Conservation (phyloP, 1,284 basidiomycete genomes). For the Caloboletus inedulis region DNA sequence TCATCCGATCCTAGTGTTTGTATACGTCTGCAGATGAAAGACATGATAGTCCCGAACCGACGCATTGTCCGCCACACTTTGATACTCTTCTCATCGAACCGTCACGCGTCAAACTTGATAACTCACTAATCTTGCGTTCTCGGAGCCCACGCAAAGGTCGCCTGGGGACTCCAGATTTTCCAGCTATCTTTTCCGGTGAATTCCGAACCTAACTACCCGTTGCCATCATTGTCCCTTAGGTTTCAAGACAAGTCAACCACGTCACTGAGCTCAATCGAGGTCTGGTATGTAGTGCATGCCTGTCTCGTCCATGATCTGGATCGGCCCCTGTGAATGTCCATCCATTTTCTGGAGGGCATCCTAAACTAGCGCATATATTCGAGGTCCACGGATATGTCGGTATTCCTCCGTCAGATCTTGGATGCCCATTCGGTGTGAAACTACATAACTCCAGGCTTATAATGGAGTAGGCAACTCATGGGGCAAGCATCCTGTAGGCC, state of each 20-base stretch:
- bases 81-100: not conserved
- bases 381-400: not conserved
- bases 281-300: not conserved
- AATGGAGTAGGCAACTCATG: not conserved
- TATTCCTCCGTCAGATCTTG: not conserved
- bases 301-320: not conserved
- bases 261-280: conserved; percentile 20
- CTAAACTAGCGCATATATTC: not conserved
- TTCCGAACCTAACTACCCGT: conserved; percentile 7
- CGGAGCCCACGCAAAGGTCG: not conserved
- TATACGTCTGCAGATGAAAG: not conserved
- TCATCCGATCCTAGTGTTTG: not conserved
- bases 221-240: conserved; percentile 1
- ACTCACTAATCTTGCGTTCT: not conserved
- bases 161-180: not conserved
- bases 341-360: not conserved
- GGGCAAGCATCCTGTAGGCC: not conserved
- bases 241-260: conserved; percentile 13
- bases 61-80: not conserved
- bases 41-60: not conserved
- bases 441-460: not conserved
- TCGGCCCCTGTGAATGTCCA: not conserved
- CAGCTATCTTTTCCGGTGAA: not conserved
- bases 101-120: not conserved
- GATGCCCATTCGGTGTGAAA: not conserved